These are phyloP conservation scores for Scheffersomyces parashehatae DNA, from an alignment of 1,139 yeast genomes.

Conservation along the genomic window DNA sequence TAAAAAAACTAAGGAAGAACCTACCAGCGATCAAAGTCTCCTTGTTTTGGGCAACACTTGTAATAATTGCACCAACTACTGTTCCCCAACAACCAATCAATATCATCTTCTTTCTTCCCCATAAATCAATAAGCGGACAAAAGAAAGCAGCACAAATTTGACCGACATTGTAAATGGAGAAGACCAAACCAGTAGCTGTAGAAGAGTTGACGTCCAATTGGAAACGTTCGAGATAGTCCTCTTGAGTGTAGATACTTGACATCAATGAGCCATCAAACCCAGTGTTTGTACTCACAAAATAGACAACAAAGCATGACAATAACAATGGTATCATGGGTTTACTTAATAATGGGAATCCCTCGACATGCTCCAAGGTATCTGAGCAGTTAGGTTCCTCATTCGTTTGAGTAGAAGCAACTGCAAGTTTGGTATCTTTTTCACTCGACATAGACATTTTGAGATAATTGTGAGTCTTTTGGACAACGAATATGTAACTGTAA, in stretches of 20 bases:
- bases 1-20: constrained; percentile 16
- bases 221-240: constrained; percentile 16
- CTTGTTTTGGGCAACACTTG: constrained; percentile 19
- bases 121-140: constrained; percentile 10
- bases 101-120: constrained; percentile 19
- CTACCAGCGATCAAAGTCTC: constrained; percentile 25
- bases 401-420: too few relatives aligned
- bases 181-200: constrained; percentile 20
- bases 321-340: constrained; percentile 7
- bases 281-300: constrained; percentile 15
- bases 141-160: constrained; percentile 15
- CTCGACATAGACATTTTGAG: too few relatives aligned
- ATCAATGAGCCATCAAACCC: constrained; percentile 22
- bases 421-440: too few relatives aligned
- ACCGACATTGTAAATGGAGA: constrained; percentile 20
- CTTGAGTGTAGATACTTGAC: constrained; percentile 16
- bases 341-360: neutral
- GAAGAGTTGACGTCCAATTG: constrained; percentile 12
- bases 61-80: constrained; percentile 24
- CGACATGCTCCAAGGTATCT: too few relatives aligned
- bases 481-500: too few relatives aligned
- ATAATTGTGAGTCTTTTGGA: too few relatives aligned
- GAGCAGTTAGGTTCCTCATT: too few relatives aligned
- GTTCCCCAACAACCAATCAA: constrained; percentile 18
- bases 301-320: constrained; percentile 11